phyloP scores from a whole-genome alignment of 139 green algal species.

The Mesotaenium endlicherianum region DNA sequence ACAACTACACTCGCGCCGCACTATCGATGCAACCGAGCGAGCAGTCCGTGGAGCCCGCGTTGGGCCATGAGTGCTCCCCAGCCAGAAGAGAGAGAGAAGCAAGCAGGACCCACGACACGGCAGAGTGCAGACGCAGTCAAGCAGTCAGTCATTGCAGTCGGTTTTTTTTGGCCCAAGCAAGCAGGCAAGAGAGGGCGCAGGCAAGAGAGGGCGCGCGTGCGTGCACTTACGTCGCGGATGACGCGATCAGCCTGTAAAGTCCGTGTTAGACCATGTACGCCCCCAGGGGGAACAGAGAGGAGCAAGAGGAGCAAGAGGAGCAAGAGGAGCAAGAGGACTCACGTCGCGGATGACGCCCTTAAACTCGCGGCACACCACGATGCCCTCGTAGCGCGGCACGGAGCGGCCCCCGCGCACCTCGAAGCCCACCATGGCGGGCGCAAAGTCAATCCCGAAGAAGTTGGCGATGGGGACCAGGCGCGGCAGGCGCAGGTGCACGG shows the following conservation, averaged over 20 bases:
- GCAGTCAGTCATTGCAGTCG: too few relatives aligned
- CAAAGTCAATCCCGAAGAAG: slow-evolving; percentile 51
- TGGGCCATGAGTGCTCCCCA: too few relatives aligned
- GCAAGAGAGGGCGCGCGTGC: neutral
- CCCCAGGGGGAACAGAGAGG: neutral
- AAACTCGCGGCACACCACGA: slow-evolving; percentile 47
- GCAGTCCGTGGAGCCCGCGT: too few relatives aligned
- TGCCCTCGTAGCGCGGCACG: slow-evolving; percentile 45
- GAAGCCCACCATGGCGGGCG: slow-evolving; percentile 53
- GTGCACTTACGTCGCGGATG: neutral
- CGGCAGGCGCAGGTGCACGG: slow-evolving; percentile 49
- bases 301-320: neutral
- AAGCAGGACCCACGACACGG: too few relatives aligned
- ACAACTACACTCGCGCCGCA: too few relatives aligned
- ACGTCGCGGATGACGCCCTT: slow-evolving; percentile 38
- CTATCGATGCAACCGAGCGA: too few relatives aligned
- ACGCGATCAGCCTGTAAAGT: neutral
- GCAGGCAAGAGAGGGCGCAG: neutral
- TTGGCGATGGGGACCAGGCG: slow-evolving; percentile 15
- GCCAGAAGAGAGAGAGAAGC: too few relatives aligned
- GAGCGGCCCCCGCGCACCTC: slow-evolving; percentile 45
- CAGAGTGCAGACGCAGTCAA: too few relatives aligned
- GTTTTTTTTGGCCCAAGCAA: neutral
- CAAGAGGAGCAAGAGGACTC: too few relatives aligned
- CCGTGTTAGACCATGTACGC: too few relatives aligned